Conservation (phyloP, 768 basidiomycete species). For the Rhodosporidiobolus sp. region DNA sequence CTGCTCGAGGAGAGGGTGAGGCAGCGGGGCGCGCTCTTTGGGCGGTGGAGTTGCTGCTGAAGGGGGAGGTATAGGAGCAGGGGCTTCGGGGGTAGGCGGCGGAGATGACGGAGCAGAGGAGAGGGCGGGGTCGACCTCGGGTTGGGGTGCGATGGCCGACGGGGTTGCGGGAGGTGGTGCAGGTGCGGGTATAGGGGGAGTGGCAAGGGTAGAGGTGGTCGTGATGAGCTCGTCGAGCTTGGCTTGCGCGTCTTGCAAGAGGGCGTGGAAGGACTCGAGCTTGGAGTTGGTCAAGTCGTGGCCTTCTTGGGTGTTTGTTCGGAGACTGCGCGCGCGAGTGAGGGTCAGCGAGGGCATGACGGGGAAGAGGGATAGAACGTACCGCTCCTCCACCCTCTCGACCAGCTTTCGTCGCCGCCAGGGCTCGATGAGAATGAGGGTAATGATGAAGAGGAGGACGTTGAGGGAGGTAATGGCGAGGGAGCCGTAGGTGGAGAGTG, state of each 20-base stretch:
- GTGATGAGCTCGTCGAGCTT: conserved; percentile 30
- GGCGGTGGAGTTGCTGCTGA: background rate
- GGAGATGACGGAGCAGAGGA: background rate
- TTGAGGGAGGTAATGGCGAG: conserved; percentile 82
- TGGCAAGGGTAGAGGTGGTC: background rate
- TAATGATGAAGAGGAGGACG: conserved; percentile 80
- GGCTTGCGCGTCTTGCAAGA: conserved; percentile 27
- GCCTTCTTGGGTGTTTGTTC: conserved; percentile 10
- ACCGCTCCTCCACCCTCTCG: conserved; percentile 72
- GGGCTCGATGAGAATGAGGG: conserved; percentile 88
- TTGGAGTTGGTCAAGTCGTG: conserved; percentile 27
- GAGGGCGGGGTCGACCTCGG: background rate
- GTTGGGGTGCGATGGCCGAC: background rate
- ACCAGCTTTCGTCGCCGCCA: conserved; percentile 88
- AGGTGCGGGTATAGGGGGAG: background rate
- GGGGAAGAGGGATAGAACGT: background rate
- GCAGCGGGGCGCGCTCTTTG: background rate
- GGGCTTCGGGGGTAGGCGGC: background rate
- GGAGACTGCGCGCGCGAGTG: background rate
- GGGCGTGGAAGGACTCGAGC: conserved; percentile 17
- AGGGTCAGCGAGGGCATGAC: background rate
- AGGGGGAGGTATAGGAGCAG: background rate
- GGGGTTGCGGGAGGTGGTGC: background rate
- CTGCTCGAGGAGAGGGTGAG: background rate
- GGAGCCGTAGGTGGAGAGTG: conserved; percentile 88